A percentile compares a stretch with the other conserved stretches of the same genome.
phyloP scores from a whole-genome alignment of 2,329 filamentous ascomycete species.

The Parafenestella ontariensis region DNA sequence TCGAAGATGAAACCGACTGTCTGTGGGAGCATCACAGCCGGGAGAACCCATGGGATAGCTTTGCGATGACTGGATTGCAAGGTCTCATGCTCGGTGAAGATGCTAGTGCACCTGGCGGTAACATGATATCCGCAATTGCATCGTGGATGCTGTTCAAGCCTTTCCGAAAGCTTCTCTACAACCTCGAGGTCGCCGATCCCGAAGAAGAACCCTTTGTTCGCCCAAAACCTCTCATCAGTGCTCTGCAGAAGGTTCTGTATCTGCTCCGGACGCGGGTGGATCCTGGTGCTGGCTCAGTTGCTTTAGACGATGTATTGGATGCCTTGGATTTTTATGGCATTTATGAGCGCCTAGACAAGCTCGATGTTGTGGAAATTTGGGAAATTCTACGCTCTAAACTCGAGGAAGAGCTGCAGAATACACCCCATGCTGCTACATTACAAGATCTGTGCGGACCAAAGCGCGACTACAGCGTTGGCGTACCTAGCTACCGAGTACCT shows the following conservation, averaged over 20 bases:
- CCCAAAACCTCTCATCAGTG: conserved; percentile 60
- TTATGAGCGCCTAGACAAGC: conserved; percentile 47
- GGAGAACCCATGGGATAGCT: conserved; percentile 64
- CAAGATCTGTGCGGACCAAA: conserved; percentile 56
- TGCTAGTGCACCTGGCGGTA: conserved; percentile 44
- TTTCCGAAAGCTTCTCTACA: conserved; percentile 63
- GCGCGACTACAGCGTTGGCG: conserved; percentile 41
- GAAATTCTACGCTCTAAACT: conserved; percentile 60
- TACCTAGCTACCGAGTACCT: conserved; percentile 45
- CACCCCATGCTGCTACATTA: conserved; percentile 50
- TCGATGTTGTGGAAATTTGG: conserved; percentile 64
- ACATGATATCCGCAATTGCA: conserved; percentile 62
- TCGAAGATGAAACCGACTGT: conserved; percentile 66
- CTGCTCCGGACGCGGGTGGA: conserved; percentile 55
- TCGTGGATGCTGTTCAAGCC: conserved; percentile 66
- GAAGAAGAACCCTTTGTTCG: conserved; percentile 54
- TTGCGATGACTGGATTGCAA: conserved; percentile 64
- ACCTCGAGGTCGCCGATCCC: conserved; percentile 56
- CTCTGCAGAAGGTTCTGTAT: conserved; percentile 61
- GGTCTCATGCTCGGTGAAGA: conserved; percentile 50
- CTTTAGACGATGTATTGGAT: conserved; percentile 44
- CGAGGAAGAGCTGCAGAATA: conserved; percentile 60
- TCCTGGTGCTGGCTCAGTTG: conserved; percentile 42
- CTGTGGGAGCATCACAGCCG: conserved; percentile 66
- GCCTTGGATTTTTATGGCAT: conserved; percentile 52